Percentiles rank a stretch among this genome's conserved stretches.
Conservation (phyloP, 805 yeast species). For the Metschnikowia aberdeeniae region DNA sequence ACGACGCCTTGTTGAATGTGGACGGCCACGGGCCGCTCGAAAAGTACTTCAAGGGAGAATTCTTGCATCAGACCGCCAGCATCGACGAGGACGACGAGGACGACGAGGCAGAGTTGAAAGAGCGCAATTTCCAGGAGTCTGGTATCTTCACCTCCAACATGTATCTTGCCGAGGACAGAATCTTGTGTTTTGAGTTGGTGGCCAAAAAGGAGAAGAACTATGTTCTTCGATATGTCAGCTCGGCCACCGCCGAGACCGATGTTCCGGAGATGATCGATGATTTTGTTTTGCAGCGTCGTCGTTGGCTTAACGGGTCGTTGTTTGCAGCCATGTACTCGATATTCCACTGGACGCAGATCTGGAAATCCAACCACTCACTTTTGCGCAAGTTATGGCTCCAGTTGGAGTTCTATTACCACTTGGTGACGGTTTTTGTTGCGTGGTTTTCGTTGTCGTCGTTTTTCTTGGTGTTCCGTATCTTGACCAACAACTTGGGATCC, state of each 20-base stretch:
- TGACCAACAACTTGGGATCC: slow-evolving; percentile 70
- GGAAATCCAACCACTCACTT: slow-evolving; percentile 82
- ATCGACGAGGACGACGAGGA: slow-evolving; percentile 45
- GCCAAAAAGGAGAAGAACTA: slow-evolving; percentile 75
- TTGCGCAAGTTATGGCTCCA: slow-evolving; percentile 79
- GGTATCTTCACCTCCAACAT: slow-evolving; percentile 63
- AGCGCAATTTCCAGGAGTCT: slow-evolving; percentile 34
- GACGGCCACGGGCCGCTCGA: slow-evolving; percentile 57
- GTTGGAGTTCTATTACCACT: slow-evolving; percentile 85
- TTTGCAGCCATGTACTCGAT: slow-evolving; percentile 94
- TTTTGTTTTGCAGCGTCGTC: slow-evolving; percentile 90
- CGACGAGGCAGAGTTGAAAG: slow-evolving; percentile 41
- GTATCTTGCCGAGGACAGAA: slow-evolving; percentile 70
- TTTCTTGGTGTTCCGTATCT: slow-evolving; percentile 85
- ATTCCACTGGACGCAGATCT: slow-evolving; percentile 78
- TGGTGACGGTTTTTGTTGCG: slow-evolving; percentile 72
- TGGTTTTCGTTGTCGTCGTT: slow-evolving; percentile 92
- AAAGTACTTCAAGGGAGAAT: slow-evolving; percentile 65
- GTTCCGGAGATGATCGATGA: slow-evolving; percentile 95
- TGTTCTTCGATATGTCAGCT: slow-evolving; percentile 87
- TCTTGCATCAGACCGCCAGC: slow-evolving; percentile 52
- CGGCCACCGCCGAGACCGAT: slow-evolving; percentile 94
- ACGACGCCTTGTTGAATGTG: slow-evolving; percentile 52
- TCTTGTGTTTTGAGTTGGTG: slow-evolving; percentile 60
- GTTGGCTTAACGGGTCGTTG: slow-evolving; percentile 98